Evolutionary conservation across 306 rosid genomes (phyloP).

Genomic region (Quercus mongolica): DNA sequence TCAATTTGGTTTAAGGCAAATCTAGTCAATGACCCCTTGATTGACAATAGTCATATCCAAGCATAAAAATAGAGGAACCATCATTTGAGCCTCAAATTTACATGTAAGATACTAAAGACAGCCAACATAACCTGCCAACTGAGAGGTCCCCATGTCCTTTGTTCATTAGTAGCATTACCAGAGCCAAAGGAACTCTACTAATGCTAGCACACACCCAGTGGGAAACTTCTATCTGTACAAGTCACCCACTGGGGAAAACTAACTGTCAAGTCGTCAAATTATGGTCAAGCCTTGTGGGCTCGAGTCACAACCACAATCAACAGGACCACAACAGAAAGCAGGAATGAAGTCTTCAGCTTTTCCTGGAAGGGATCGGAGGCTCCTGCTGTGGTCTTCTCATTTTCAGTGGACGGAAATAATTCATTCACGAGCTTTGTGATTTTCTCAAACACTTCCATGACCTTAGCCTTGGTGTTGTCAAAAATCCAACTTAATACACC

Average conservation of each 20-base stretch:
- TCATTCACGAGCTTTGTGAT: constrained; percentile 39
- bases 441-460: constrained; percentile 45
- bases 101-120: neutral
- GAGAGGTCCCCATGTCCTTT: neutral
- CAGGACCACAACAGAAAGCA: constrained; percentile 68
- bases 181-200: neutral
- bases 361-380: constrained; percentile 36
- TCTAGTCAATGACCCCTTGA: neutral
- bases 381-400: constrained; percentile 5
- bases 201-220: neutral
- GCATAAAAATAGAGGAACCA: neutral
- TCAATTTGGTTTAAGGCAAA: neutral
- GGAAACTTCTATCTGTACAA: constrained; percentile 1
- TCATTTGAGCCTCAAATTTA: neutral
- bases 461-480: constrained; percentile 28
- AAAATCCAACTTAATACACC: constrained; percentile 41
- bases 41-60: neutral
- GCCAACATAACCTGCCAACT: neutral
- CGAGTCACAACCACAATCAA: constrained; percentile 67
- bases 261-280: constrained; percentile 45
- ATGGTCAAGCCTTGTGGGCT: constrained; percentile 23
- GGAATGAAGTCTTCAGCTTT: constrained; percentile 54
- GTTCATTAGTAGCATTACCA: neutral
- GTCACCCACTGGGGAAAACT: constrained; percentile 6
- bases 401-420: constrained; percentile 28